These are phyloP conservation scores for Penicillium sp. DNA, from an alignment of 2,329 filamentous ascomycete genomes.

Conservation along the genomic window DNA sequence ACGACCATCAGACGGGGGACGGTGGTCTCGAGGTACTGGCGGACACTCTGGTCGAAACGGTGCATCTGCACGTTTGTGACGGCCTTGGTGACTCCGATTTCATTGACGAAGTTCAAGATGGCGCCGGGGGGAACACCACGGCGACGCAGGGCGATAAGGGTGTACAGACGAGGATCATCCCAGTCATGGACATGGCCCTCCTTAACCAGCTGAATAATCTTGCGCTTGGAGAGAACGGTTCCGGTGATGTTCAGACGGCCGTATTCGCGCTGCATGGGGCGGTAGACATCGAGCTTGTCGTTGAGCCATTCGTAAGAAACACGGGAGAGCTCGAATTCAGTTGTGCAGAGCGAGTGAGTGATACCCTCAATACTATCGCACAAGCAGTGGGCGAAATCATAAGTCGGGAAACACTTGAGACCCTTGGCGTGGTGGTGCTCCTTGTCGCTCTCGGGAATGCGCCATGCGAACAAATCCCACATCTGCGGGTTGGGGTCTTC, in stretches of 20 bases:
- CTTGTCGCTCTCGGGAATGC: constrained; percentile 66
- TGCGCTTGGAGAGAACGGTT: constrained; percentile 83
- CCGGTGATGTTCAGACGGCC: constrained; percentile 77
- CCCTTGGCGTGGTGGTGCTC: constrained; percentile 63
- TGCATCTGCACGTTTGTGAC: constrained; percentile 75
- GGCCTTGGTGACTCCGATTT: constrained; percentile 85
- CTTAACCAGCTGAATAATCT: constrained; percentile 76
- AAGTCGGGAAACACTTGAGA: constrained; percentile 91
- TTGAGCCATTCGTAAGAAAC: constrained; percentile 92
- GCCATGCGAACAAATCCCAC: constrained; percentile 94
- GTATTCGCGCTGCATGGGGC: constrained; percentile 92
- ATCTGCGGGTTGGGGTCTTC: constrained; percentile 85
- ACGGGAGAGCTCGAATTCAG: constrained; percentile 81
- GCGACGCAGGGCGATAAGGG: constrained; percentile 77
- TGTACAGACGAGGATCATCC: constrained; percentile 90
- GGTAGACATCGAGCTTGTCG: constrained; percentile 76
- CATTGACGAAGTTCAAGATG: constrained; percentile 84
- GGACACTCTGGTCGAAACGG: constrained; percentile 82
- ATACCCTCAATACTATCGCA: constrained; percentile 89
- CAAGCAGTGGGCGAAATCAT: constrained; percentile 68
- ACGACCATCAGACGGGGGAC: constrained; percentile 89
- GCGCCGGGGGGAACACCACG: constrained; percentile 86
- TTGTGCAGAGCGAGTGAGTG: constrained; percentile 89
- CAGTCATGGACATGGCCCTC: constrained; percentile 78
- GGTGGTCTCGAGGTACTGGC: constrained; percentile 81